Conservation (phyloP, 2,329 filamentous ascomycete species). For the Xylaria sp. region DNA sequence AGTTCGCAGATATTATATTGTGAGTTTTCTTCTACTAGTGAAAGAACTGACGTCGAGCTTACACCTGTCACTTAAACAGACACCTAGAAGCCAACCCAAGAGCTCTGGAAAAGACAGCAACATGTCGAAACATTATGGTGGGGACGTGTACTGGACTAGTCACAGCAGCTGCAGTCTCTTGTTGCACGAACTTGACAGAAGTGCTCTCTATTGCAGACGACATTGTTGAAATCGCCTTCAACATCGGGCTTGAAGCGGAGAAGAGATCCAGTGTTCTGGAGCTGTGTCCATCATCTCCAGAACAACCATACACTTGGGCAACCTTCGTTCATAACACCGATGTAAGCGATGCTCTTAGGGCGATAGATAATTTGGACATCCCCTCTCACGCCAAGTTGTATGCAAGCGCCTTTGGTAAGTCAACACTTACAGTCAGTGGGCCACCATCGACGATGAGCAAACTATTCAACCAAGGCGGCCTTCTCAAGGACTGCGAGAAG, state of each 20-base stretch:
- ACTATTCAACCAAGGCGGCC: not conserved
- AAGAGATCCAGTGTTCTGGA: not conserved
- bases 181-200: constrained; percentile 14
- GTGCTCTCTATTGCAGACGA: constrained; percentile 10
- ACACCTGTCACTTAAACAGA: not conserved
- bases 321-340: not conserved
- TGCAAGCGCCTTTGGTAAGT: not conserved
- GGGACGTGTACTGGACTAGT: constrained; percentile 8
- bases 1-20: constrained; percentile 2
- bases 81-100: constrained; percentile 29
- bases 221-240: constrained; percentile 12
- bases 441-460: not conserved
- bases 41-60: not conserved
- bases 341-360: not conserved
- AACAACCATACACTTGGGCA: constrained; percentile 5
- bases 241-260: constrained; percentile 4
- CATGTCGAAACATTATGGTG: not conserved
- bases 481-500: not conserved
- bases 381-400: constrained; percentile 3
- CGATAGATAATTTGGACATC: not conserved
- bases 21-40: constrained; percentile 5
- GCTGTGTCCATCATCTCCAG: not conserved
- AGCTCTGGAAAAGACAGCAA: not conserved
- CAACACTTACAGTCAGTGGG: constrained; percentile 7
- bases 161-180: constrained; percentile 7